Percentiles rank a stretch among this genome's conserved stretches.
Conservation (phyloP, 805 yeast species). For the Monosporozyma aerobia region DNA sequence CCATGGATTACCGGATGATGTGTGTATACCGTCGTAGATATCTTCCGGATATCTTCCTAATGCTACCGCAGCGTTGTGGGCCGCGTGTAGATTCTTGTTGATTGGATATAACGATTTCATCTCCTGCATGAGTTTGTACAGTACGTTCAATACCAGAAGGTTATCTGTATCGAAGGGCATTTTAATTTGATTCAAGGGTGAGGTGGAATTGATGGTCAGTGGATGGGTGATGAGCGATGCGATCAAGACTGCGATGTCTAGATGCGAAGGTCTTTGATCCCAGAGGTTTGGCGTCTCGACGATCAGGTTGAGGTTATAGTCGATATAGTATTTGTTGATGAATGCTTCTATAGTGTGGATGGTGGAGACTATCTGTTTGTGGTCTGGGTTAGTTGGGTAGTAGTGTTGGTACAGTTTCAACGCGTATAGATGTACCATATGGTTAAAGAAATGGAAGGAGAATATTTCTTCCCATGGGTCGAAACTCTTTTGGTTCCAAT, state of each 20-base stretch:
- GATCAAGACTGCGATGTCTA: slow-evolving; percentile 65
- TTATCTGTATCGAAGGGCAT: slow-evolving; percentile 60
- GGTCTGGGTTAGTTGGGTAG: neutral
- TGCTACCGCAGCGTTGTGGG: slow-evolving; percentile 42
- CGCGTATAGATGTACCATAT: slow-evolving; percentile 64
- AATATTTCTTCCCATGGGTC: slow-evolving; percentile 90
- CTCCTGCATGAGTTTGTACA: slow-evolving; percentile 50
- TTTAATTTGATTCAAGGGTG: no score
- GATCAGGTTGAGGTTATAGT: slow-evolving; percentile 41
- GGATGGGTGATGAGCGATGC: slow-evolving; percentile 39
- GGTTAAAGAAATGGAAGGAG: slow-evolving; percentile 71
- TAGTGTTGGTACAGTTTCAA: slow-evolving; percentile 36
- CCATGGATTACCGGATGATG: slow-evolving; percentile 89
- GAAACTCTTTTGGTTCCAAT: slow-evolving; percentile 63
- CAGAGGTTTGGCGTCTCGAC: slow-evolving; percentile 55
- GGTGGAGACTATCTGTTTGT: neutral
- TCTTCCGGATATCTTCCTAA: slow-evolving; percentile 94
- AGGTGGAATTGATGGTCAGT: slow-evolving; percentile 24
- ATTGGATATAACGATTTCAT: slow-evolving; percentile 74
- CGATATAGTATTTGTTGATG: slow-evolving; percentile 28
- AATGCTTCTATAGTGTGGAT: neutral
- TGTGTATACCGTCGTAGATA: slow-evolving; percentile 64
- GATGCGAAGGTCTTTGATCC: slow-evolving; percentile 48
- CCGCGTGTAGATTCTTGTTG: slow-evolving; percentile 39
- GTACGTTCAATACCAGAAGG: slow-evolving; percentile 49